Evolutionary conservation across 2,329 filamentous ascomycete genomes (phyloP).

Genomic region (Epichloe baconii): DNA sequence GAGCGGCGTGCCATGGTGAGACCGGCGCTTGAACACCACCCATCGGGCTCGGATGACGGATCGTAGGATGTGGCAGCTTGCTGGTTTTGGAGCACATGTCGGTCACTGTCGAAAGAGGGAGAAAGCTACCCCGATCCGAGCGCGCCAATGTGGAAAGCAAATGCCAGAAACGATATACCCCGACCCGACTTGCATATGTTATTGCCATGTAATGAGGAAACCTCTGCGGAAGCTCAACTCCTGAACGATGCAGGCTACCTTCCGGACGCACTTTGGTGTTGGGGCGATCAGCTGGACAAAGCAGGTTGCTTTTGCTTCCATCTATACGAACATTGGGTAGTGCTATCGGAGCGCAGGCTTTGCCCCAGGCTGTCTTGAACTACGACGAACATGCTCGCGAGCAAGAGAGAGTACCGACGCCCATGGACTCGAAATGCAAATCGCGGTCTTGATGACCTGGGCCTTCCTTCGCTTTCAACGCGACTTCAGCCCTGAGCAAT

Average conservation of each 20-base stretch:
- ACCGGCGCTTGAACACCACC: neutral
- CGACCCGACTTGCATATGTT: neutral
- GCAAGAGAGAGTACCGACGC: neutral
- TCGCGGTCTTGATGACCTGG: no score
- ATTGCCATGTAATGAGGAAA: no score
- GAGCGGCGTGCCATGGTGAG: neutral
- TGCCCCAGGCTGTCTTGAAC: slow-evolving; percentile 13
- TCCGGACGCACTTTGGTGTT: slow-evolving; percentile 48
- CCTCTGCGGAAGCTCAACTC: no score
- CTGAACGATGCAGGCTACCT: slow-evolving; percentile 47
- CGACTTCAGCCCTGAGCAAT: no score
- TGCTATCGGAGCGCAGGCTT: slow-evolving; percentile 15
- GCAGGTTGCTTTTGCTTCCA: slow-evolving; percentile 19
- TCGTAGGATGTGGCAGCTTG: no score
- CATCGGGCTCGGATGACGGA: no score
- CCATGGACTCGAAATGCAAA: no score
- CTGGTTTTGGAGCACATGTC: no score
- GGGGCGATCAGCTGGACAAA: slow-evolving; percentile 72
- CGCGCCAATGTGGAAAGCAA: neutral
- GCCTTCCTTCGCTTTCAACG: no score
- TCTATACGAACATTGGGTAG: slow-evolving; percentile 2
- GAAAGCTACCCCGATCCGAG: no score
- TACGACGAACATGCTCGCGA: slow-evolving; percentile 9
- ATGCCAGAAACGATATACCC: neutral
- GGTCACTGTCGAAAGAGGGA: no score